These are phyloP conservation scores for Mychonastes homosphaera DNA, from an alignment of 139 green algal genomes.

Conservation along the genomic window DNA sequence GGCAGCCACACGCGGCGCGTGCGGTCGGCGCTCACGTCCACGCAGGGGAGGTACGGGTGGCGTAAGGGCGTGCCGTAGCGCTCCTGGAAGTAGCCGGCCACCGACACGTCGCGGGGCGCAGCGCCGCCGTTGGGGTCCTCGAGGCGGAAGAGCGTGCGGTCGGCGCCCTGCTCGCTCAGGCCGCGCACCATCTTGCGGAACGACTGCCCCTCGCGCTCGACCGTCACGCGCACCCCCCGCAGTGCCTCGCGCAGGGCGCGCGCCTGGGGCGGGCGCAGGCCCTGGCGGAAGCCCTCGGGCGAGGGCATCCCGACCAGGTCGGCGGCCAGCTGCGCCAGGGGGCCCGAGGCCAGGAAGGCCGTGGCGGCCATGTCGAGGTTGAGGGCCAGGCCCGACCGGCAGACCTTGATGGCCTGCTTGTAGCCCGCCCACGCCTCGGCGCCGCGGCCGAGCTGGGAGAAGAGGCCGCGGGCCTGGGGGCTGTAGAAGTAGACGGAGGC, in stretches of 20 bases:
- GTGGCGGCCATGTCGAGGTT: constrained; percentile 37
- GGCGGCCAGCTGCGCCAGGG: constrained; percentile 17
- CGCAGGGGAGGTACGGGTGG: constrained; percentile 33
- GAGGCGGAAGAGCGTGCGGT: constrained; percentile 6
- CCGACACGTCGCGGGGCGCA: constrained; percentile 20
- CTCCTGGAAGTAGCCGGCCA: constrained; percentile 33
- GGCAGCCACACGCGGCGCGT: constrained; percentile 31
- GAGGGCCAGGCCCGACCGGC: constrained; percentile 33
- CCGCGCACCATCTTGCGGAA: neutral
- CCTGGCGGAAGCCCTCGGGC: neutral
- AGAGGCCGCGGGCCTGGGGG: constrained; percentile 4
- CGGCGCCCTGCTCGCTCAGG: neutral
- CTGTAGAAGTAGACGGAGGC: constrained; percentile 18
- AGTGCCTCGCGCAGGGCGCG: neutral
- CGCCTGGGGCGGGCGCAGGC: neutral
- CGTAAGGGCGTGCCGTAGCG: constrained; percentile 22
- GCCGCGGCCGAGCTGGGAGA: constrained; percentile 9
- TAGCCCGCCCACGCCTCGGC: constrained; percentile 23
- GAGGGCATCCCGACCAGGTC: constrained; percentile 3
- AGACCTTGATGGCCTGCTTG: constrained; percentile 19
- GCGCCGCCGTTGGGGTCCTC: constrained; percentile 21
- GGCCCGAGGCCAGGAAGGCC: constrained; percentile 32
- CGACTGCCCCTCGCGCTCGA: neutral
- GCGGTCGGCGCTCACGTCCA: constrained; percentile 27
- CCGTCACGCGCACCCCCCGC: neutral